Conservation (phyloP, 352 stramenopile species). For the Hyaloperonospora arabidopsidis region DNA sequence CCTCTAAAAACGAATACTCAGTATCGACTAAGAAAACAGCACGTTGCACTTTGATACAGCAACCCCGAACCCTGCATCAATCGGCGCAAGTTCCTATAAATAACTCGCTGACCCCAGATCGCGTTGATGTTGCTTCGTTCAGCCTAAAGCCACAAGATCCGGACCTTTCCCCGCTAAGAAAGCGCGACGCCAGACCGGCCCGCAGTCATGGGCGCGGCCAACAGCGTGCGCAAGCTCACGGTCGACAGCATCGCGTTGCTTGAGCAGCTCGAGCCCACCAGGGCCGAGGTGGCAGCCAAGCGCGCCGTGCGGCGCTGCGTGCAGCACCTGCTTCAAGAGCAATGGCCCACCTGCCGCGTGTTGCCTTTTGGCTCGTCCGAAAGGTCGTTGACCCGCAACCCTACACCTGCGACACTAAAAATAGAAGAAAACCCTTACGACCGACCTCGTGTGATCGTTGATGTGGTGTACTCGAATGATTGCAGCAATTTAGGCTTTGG, state of each 20-base stretch:
- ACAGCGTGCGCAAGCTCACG: slow-evolving; percentile 74
- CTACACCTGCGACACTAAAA: neutral
- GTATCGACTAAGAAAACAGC: no score
- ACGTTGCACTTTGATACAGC: no score
- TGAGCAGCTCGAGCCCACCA: slow-evolving; percentile 74
- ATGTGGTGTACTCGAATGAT: neutral
- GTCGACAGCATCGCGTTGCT: slow-evolving; percentile 72
- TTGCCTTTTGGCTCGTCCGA: slow-evolving; percentile 72
- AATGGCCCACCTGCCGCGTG: slow-evolving; percentile 59
- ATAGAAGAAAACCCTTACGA: slow-evolving; percentile 7
- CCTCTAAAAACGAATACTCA: no score
- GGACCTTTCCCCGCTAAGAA: neutral
- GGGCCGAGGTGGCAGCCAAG: slow-evolving; percentile 44
- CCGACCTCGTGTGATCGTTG: no score
- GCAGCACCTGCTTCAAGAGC: slow-evolving; percentile 36
- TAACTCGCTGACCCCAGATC: no score
- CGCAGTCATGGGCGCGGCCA: slow-evolving; percentile 60
- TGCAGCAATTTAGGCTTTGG: slow-evolving; percentile 64
- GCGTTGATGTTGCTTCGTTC: neutral
- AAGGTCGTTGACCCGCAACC: slow-evolving; percentile 30
- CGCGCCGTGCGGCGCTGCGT: slow-evolving; percentile 38
- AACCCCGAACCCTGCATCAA: no score
- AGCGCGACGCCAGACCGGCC: neutral
- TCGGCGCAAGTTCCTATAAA: no score
- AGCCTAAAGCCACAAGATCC: slow-evolving; percentile 1